These are phyloP conservation scores for Mariannaea elegans DNA, from an alignment of 2,329 filamentous ascomycete genomes.

Conservation along the genomic window DNA sequence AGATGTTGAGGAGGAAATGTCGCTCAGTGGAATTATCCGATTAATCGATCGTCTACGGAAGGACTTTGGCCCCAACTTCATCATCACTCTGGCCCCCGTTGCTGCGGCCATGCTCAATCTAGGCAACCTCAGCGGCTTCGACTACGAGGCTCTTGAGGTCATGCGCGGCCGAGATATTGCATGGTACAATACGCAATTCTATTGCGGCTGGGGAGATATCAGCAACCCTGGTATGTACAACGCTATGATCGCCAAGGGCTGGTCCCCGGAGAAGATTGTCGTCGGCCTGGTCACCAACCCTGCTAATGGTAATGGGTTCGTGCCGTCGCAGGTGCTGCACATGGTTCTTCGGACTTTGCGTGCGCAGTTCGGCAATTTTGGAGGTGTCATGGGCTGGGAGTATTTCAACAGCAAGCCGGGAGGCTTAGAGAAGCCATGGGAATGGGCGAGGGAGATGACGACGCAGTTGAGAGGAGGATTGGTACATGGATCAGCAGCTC, in stretches of 20 bases:
- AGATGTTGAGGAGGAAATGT: slow-evolving; percentile 82
- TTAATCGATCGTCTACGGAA: slow-evolving; percentile 72
- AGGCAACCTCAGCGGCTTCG: slow-evolving; percentile 78
- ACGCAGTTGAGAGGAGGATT: slow-evolving; percentile 46
- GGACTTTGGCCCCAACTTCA: slow-evolving; percentile 75
- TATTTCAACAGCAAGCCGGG: slow-evolving; percentile 86
- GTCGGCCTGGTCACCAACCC: slow-evolving; percentile 84
- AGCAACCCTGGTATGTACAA: slow-evolving; percentile 58
- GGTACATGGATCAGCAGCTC: background rate
- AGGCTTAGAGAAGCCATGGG: slow-evolving; percentile 70
- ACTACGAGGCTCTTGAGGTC: slow-evolving; percentile 78
- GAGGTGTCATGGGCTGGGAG: slow-evolving; percentile 95
- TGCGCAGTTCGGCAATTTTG: slow-evolving; percentile 72
- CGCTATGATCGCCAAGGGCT: slow-evolving; percentile 67
- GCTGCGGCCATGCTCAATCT: slow-evolving; percentile 72
- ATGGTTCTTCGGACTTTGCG: slow-evolving; percentile 53
- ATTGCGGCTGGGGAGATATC: slow-evolving; percentile 83
- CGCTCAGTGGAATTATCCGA: slow-evolving; percentile 70
- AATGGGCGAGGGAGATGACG: slow-evolving; percentile 79
- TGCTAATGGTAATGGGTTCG: slow-evolving; percentile 70
- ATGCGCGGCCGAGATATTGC: slow-evolving; percentile 71
- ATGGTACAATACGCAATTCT: slow-evolving; percentile 95
- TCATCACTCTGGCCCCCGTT: slow-evolving; percentile 85
- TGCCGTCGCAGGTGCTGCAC: slow-evolving; percentile 57
- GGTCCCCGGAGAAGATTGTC: slow-evolving; percentile 77